Percentiles rank a stretch among this genome's conserved stretches.
These are phyloP conservation scores for Teratosphaeria gauchensis DNA, from an alignment of 2,329 filamentous ascomycete species.

Conservation along the genomic window DNA sequence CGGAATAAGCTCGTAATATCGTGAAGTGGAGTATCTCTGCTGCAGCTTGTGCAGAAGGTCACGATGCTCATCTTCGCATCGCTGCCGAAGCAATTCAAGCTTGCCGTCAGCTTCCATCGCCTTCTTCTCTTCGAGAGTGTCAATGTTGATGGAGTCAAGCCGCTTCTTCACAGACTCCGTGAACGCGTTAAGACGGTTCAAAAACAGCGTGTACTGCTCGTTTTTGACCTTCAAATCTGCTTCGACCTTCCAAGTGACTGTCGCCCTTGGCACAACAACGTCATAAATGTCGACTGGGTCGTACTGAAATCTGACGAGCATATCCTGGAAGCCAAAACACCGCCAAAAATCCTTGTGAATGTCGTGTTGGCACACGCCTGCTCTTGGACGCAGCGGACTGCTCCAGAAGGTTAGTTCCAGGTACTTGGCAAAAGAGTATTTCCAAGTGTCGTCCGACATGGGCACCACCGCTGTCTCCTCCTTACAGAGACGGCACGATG, in stretches of 20 bases:
- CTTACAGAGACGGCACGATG: conserved; percentile 82
- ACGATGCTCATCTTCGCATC: conserved; percentile 73
- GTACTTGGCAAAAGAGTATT: conserved; percentile 97
- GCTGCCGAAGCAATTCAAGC: conserved; percentile 67
- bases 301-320: conserved; percentile 81
- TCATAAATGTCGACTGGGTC: conserved; percentile 88
- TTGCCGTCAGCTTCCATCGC: conserved; percentile 71
- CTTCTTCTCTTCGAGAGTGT: conserved; percentile 83
- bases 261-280: conserved; percentile 79
- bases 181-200: conserved; percentile 75
- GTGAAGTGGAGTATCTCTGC: conserved; percentile 82
- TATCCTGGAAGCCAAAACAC: conserved; percentile 82
- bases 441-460: conserved; percentile 93
- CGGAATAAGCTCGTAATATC: conserved; percentile 94
- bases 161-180: conserved; percentile 77
- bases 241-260: conserved; percentile 96
- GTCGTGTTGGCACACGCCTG: conserved; percentile 77
- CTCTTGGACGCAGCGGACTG: conserved; percentile 63
- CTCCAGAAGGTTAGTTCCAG: conserved; percentile 97
- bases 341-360: conserved; percentile 85
- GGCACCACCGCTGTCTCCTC: conserved; percentile 80
- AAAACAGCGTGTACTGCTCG: conserved; percentile 71
- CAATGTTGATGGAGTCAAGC: conserved; percentile 79
- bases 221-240: conserved; percentile 89
- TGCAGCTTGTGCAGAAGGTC: conserved; percentile 68